Base-by-base conservation (phyloP, 2,329 filamentous ascomycete species). In the Sclerotinia borealis region DNA sequence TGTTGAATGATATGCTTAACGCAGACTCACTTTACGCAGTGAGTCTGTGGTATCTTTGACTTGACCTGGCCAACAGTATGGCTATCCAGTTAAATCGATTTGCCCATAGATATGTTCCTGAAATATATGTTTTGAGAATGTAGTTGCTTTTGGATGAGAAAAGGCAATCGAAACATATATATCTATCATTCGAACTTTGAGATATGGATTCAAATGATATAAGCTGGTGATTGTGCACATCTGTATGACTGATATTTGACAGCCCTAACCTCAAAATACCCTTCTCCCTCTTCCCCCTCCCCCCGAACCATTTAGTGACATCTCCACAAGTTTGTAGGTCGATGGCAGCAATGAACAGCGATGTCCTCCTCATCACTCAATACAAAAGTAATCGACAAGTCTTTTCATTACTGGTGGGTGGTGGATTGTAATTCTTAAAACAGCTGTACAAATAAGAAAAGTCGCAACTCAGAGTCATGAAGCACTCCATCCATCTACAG, bases 401-500 rank as follows among this genome's bases (percentile, higher is more conserved):
- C 41, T 37, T 34, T 49, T 49, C 43, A 51, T 49, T 58, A 58
- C 54, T 36, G 65, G 67, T 65, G 65, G 59, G 68, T 59, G 61
- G 56, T 71, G 70, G 63, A 71, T 72, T 72, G 67, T 70, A 69
- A 65, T 71, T 73, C 70, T 73, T 72, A 66, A 68, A 73, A 73
- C 71, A 73, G 63, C 71, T 72, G 70, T 73, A 73, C 70, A 73
- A 43, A 68, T 63, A 72, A 69, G 65, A 69, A 70, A 69, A 47
- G 61, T 64, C 63, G 64, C 69, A 71, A 67, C 65, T 66, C 67
- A 69, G 65, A 68, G 65, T 59, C 50, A 63, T 43, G 59, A 60
- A 61, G 51, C 59, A 61, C 63, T 55, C 66, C 63, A 48, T 59
- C 45, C 63, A 67, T 72, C 65, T 69, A 70, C 67, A 69, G 60